Evolutionary conservation across 1,284 basidiomycete genomes (phyloP).

Genomic region (Ganoderma meredithae): DNA sequence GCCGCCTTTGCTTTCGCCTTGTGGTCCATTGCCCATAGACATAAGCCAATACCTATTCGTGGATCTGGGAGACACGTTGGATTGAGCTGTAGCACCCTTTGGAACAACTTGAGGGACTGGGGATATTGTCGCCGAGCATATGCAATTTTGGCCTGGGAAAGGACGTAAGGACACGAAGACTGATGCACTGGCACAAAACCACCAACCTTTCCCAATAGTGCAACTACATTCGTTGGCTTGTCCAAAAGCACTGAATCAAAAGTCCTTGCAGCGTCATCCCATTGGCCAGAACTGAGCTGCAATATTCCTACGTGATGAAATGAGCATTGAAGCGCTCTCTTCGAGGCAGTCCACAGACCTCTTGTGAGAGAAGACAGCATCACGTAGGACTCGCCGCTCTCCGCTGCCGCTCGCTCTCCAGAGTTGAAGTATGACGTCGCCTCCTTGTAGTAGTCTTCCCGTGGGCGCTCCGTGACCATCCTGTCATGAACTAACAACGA

Average conservation of each 20-base stretch:
- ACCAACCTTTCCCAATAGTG: conserved; percentile 78
- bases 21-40: conserved; percentile 88
- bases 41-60: conserved; percentile 91
- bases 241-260: conserved; percentile 85
- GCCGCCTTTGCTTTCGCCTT: conserved; percentile 81
- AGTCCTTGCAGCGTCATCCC: conserved; percentile 80
- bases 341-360: conserved; percentile 49
- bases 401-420: conserved; percentile 60
- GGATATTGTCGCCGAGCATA: conserved; percentile 81
- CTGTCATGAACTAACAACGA: conserved; percentile 58
- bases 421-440: conserved; percentile 77
- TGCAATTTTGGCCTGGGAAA: conserved; percentile 77
- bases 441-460: conserved; percentile 74
- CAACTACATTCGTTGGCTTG: conserved; percentile 85
- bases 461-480: conserved; percentile 64
- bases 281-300: conserved; percentile 79
- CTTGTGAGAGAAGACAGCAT: conserved; percentile 69
- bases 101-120: conserved; percentile 85
- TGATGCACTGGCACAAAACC: not conserved
- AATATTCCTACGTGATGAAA: conserved; percentile 65
- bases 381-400: conserved; percentile 57
- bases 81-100: conserved; percentile 79
- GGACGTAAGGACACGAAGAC: conserved; percentile 10
- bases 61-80: conserved; percentile 89
- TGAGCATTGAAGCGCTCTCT: conserved; percentile 20